These are phyloP conservation scores for Teratosphaeria viscida DNA, from an alignment of 2,329 filamentous ascomycete species.

Conservation along the genomic window DNA sequence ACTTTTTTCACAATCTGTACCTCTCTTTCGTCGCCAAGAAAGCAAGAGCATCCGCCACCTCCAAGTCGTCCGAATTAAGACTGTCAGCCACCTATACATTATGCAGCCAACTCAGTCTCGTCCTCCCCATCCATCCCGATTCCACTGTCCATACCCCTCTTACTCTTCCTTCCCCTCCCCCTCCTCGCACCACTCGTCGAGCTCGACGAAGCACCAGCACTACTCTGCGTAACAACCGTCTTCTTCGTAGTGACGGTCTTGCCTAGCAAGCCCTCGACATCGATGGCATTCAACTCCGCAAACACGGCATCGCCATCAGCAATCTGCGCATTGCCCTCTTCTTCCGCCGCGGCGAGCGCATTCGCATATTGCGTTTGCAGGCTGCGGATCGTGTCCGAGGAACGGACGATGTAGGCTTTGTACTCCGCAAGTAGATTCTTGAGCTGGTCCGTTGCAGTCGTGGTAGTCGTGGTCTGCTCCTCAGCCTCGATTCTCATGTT, in stretches of 20 bases:
- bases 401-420: slow-evolving; percentile 25
- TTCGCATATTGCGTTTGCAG: slow-evolving; percentile 16
- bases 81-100: background rate
- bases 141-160: slow-evolving; percentile 8
- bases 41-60: background rate
- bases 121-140: slow-evolving; percentile 6
- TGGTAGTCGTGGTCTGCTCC: slow-evolving; percentile 11
- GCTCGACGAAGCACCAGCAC: background rate
- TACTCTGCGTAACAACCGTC: background rate
- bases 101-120: slow-evolving; percentile 1
- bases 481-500: slow-evolving; percentile 16
- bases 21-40: background rate
- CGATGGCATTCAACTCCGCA: slow-evolving; percentile 17
- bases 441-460: slow-evolving; percentile 17
- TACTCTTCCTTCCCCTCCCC: slow-evolving; percentile 4
- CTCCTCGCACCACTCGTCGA: background rate
- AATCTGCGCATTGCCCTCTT: slow-evolving; percentile 3
- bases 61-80: background rate
- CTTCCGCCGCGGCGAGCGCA: slow-evolving; percentile 22
- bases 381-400: slow-evolving; percentile 22
- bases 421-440: slow-evolving; percentile 20
- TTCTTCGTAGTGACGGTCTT: background rate
- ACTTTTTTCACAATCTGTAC: background rate
- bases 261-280: slow-evolving; percentile 10
- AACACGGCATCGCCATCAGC: slow-evolving; percentile 10